Percentiles rank a stretch among this genome's conserved stretches.
These are phyloP conservation scores for Xanthoconium purpureum DNA, from an alignment of 768 basidiomycete species.

Conservation along the genomic window DNA sequence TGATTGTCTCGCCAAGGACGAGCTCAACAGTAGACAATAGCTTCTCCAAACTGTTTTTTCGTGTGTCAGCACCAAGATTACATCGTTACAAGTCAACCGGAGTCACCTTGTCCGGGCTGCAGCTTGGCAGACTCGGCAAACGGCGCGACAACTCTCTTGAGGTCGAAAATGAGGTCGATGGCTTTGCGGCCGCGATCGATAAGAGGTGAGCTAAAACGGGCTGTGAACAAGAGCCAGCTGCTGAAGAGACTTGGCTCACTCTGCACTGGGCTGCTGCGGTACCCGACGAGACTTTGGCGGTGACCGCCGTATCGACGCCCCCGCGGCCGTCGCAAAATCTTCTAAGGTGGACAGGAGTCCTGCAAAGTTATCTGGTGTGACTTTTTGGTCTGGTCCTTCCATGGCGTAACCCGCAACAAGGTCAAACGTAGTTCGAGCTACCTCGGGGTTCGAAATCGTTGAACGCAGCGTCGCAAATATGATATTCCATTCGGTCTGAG, in stretches of 20 bases:
- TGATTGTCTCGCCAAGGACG: conserved; percentile 75
- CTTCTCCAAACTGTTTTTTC: conserved; percentile 68
- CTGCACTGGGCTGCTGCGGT: conserved; percentile 48
- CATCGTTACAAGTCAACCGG: not conserved
- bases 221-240: not conserved
- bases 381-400: conserved; percentile 55
- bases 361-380: conserved; percentile 75
- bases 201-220: conserved; percentile 55
- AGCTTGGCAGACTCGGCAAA: conserved; percentile 52
- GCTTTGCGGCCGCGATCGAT: conserved; percentile 81
- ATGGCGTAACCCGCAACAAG: conserved; percentile 65
- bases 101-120: conserved; percentile 31
- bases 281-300: conserved; percentile 51
- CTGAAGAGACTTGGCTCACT: conserved; percentile 37
- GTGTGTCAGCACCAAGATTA: conserved; percentile 2
- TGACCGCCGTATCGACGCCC: conserved; percentile 57
- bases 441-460: conserved; percentile 83
- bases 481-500: conserved; percentile 95
- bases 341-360: conserved; percentile 81
- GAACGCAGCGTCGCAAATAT: conserved; percentile 84
- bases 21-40: conserved; percentile 70
- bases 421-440: conserved; percentile 79
- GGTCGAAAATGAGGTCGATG: conserved; percentile 71
- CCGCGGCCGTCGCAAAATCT: conserved; percentile 81
- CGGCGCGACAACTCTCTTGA: conserved; percentile 62